Base-by-base conservation (phyloP, 108 stramenopile species). In the Discostella pseudostelligera region DNA sequence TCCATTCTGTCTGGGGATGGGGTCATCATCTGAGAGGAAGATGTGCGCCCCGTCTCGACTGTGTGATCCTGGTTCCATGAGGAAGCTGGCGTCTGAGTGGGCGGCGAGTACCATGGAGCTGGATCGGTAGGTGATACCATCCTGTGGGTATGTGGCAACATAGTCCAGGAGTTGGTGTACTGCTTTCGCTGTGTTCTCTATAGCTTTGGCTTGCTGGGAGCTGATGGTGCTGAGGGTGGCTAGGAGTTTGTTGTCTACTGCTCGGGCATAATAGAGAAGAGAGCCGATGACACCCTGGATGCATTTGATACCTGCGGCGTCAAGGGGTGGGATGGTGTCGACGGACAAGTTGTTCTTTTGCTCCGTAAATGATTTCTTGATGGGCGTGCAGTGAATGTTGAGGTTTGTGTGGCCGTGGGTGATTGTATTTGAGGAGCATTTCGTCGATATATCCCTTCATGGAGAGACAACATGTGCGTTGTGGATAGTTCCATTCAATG, bases 381-480 rank as follows among this genome's bases (percentile, higher is more conserved):
- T 64, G 56, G 20, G 10, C 36, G 49, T 55, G 50, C 14, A 79
- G 83, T 2, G 76, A 60, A 42, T 76, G 51, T 55, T 83, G 56
- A 0, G 74, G 79, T 24, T 59, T 56, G 13, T 29, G 22, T 1
- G 81, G 57, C 71, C 16, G n/a, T n/a, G n/a, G n/a, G n/a, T n/a
- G n/a, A n/a, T n/a, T n/a, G n/a, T n/a, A n/a, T n/a, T n/a, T n/a
- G n/a, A n/a, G n/a, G n/a, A n/a, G n/a, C n/a, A n/a, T n/a, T n/a
- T n/a, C n/a, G n/a, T n/a, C n/a, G n/a, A 84, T 66, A 35, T 81
- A 84, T 16, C 65, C 78, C 17, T 80, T 72, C 79, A 84, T 77
- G 28, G 83, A 74, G 4, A 76, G 25, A 29, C 69, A 66, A 29
- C 64, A 63, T 17, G 39, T 45, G 20, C 79, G 54, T 8, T 48